phyloP scores from a whole-genome alignment of 2,329 filamentous ascomycete species.

The Daldinia sp. region DNA sequence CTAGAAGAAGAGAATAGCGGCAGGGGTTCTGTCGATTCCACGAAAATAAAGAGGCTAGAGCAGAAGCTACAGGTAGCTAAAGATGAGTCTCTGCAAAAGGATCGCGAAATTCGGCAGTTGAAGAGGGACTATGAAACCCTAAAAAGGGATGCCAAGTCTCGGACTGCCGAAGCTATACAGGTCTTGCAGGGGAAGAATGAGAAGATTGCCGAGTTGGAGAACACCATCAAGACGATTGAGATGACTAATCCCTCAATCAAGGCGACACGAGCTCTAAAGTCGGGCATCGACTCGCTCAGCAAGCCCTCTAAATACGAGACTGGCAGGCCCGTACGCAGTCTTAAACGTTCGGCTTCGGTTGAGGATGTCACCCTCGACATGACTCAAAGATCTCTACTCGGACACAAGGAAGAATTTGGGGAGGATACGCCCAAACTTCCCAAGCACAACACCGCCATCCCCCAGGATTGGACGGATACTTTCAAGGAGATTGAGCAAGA shows the following conservation, averaged over 20 bases:
- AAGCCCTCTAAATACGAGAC: constrained; percentile 38
- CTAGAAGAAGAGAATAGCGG: constrained; percentile 46
- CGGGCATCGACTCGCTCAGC: constrained; percentile 41
- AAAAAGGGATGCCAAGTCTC: constrained; percentile 61
- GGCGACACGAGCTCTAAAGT: constrained; percentile 40
- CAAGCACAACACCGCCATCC: constrained; percentile 3
- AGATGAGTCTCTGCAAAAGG: constrained; percentile 57
- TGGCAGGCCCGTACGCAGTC: constrained; percentile 21
- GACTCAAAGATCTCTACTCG: constrained; percentile 40
- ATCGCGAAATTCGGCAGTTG: constrained; percentile 58
- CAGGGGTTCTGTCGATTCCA: constrained; percentile 38
- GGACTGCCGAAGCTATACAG: constrained; percentile 63
- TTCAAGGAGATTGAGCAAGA: constrained; percentile 43
- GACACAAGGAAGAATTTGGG: constrained; percentile 21
- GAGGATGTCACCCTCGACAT: constrained; percentile 44
- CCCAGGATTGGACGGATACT: constrained; percentile 43
- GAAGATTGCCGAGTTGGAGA: constrained; percentile 65
- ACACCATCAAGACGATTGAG: constrained; percentile 59
- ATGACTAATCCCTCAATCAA: constrained; percentile 34
- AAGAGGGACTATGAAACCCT: constrained; percentile 63
- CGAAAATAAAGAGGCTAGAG: constrained; percentile 51
- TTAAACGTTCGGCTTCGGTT: constrained; percentile 38
- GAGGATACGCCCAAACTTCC: constrained; percentile 8
- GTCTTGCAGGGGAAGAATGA: constrained; percentile 65
- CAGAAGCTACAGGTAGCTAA: constrained; percentile 54